Percentiles rank a stretch among this genome's conserved stretches.
Evolutionary conservation across 331 rosid species (phyloP).

Genomic region (Quercus lobata): DNA sequence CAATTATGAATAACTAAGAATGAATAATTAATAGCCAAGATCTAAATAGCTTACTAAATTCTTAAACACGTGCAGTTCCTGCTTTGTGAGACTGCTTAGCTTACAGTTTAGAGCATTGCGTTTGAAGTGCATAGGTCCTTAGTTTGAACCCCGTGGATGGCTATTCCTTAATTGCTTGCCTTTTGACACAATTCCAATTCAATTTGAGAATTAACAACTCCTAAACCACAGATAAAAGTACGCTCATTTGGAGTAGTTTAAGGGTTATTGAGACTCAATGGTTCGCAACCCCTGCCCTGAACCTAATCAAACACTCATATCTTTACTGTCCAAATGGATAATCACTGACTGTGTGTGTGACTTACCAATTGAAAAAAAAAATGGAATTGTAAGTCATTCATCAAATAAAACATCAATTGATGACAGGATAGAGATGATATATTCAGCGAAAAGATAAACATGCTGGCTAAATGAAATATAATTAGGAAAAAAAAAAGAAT

Average conservation of each 20-base stretch:
- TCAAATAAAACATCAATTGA: too few relatives aligned
- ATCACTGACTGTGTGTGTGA: too few relatives aligned
- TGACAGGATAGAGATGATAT: background rate
- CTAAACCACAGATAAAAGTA: background rate
- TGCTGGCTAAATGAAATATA: background rate
- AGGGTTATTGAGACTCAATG: background rate
- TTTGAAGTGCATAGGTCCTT: background rate
- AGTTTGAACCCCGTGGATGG: background rate
- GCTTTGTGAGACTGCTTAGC: background rate
- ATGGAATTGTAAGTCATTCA: background rate
- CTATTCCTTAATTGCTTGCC: background rate
- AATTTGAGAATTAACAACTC: background rate
- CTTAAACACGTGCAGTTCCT: background rate
- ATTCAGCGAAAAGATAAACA: background rate
- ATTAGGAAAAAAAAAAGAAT: background rate
- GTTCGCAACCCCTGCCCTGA: background rate
- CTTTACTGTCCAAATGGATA: too few relatives aligned
- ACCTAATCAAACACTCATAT: background rate
- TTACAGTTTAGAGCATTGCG: background rate
- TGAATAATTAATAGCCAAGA: background rate
- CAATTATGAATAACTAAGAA: background rate
- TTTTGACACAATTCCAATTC: background rate
- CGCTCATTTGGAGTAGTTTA: background rate
- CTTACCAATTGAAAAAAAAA: background rate
- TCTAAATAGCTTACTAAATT: background rate